These are phyloP conservation scores for Ascochyta fabae DNA, from an alignment of 2,329 filamentous ascomycete species.

Conservation along the genomic window DNA sequence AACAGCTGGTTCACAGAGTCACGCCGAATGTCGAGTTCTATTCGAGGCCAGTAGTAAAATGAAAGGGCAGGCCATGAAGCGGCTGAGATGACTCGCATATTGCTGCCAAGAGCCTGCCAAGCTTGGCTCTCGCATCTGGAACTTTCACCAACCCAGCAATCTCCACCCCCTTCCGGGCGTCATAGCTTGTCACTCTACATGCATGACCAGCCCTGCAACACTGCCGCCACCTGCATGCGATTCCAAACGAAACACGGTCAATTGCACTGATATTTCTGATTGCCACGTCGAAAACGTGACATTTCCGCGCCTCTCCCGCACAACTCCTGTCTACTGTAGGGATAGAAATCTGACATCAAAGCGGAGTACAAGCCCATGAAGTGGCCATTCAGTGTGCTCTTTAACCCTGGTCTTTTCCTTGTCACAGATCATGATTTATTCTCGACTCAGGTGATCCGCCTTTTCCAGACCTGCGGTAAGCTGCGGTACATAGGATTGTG, in stretches of 20 bases:
- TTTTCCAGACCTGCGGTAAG: background rate
- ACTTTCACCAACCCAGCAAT: conserved; percentile 2
- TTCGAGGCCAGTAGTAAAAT: background rate
- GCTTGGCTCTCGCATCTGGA: conserved; percentile 8
- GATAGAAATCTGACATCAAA: background rate
- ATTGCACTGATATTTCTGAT: background rate
- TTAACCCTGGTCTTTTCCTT: background rate
- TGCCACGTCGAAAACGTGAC: background rate
- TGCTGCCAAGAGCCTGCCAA: conserved; percentile 1
- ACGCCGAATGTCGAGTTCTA: background rate
- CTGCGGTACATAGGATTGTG: conserved; percentile 1
- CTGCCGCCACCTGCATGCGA: background rate
- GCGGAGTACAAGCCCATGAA: background rate
- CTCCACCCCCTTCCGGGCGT: conserved; percentile 10
- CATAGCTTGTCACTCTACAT: background rate
- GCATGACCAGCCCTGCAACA: background rate
- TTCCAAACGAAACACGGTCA: background rate
- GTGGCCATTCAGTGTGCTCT: background rate
- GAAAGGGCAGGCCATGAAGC: conserved; percentile 5
- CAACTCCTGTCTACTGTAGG: background rate
- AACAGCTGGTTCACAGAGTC: background rate
- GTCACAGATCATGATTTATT: background rate
- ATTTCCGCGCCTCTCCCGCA: background rate
- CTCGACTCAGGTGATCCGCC: conserved; percentile 5
- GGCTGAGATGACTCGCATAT: conserved; percentile 4